Percentiles rank a stretch among this genome's conserved stretches.
Conservation (phyloP, 805 yeast species). For the Spathaspora passalidarum region DNA sequence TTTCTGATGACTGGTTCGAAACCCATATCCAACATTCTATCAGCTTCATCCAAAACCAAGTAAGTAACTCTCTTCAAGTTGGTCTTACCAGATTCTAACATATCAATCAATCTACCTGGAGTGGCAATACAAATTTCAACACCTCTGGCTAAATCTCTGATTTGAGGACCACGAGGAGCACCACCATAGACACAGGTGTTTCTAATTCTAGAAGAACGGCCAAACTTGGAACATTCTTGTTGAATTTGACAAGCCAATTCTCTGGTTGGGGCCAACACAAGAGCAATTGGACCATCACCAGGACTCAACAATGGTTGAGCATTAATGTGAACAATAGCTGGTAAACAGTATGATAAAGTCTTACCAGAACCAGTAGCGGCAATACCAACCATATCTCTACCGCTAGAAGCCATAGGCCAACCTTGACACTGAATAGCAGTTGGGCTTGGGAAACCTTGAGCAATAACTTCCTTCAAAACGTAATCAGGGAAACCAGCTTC, state of each 20-base stretch:
- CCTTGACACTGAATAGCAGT: constrained; percentile 99
- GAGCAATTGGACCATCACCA: constrained; percentile 97
- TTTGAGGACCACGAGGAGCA: constrained; percentile 97
- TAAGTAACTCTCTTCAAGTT: constrained; percentile 95
- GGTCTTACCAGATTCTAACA: constrained; percentile 93
- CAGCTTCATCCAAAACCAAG: constrained; percentile 97
- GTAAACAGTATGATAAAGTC: constrained; percentile 94
- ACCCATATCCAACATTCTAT: constrained; percentile 99
- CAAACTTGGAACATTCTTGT: constrained; percentile 92
- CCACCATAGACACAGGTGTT: constrained; percentile 99
- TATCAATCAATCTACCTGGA: constrained; percentile 97
- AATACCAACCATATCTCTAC: constrained; percentile 98
- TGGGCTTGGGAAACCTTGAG: constrained; percentile 90
- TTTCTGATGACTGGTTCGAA: constrained; percentile 99
- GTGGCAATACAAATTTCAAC: constrained; percentile 96
- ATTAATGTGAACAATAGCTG: constrained; percentile 95
- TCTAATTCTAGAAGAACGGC: constrained; percentile 87
- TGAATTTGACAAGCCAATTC: constrained; percentile 98
- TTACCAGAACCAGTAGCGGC: constrained; percentile 99
- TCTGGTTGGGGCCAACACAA: constrained; percentile 97
- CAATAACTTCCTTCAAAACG: constrained; percentile 83
- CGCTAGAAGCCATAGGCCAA: constrained; percentile 99
- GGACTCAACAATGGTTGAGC: constrained; percentile 92
- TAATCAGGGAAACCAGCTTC: constrained; percentile 98
- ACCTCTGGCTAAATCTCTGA: constrained; percentile 94